Conservation (phyloP, 495 filamentous ascomycete species). For the Xylaria scruposa region DNA sequence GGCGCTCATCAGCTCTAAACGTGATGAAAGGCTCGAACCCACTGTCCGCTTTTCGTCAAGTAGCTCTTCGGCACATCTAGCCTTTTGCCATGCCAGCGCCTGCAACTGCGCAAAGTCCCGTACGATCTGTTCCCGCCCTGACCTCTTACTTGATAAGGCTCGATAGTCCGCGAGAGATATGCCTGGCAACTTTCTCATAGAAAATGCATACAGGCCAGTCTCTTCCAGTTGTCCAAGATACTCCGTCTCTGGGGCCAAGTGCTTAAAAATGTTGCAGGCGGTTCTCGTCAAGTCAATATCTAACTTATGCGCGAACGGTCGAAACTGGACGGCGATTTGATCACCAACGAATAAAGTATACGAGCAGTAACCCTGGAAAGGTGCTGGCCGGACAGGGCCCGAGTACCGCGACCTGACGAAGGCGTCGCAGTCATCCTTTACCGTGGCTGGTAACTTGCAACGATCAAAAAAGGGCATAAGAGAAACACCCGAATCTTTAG, state of each 20-base stretch:
- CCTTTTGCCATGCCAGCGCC: slow-evolving; percentile 43
- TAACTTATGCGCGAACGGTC: slow-evolving; percentile 50
- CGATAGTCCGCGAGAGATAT: slow-evolving; percentile 46
- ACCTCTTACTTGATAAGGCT: slow-evolving; percentile 19
- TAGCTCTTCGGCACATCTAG: slow-evolving; percentile 30
- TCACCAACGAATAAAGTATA: slow-evolving; percentile 52
- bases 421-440: slow-evolving; percentile 37
- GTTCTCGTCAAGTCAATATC: slow-evolving; percentile 47
- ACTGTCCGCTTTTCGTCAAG: slow-evolving; percentile 37
- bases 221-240: slow-evolving; percentile 32
- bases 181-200: slow-evolving; percentile 51
- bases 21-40: slow-evolving; percentile 44
- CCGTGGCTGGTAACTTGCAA: slow-evolving; percentile 30
- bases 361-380: slow-evolving; percentile 61
- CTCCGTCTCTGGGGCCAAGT: slow-evolving; percentile 47
- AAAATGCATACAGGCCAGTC: slow-evolving; percentile 45
- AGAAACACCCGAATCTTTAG: slow-evolving; percentile 34
- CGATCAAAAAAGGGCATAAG: slow-evolving; percentile 38
- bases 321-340: slow-evolving; percentile 56
- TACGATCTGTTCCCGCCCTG: slow-evolving; percentile 45
- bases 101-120: slow-evolving; percentile 53
- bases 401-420: slow-evolving; percentile 32
- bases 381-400: slow-evolving; percentile 35
- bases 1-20: slow-evolving; percentile 45
- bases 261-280: slow-evolving; percentile 48